phyloP scores from a whole-genome alignment of 257 asterid species.

The Gentiana dahurica region DNA sequence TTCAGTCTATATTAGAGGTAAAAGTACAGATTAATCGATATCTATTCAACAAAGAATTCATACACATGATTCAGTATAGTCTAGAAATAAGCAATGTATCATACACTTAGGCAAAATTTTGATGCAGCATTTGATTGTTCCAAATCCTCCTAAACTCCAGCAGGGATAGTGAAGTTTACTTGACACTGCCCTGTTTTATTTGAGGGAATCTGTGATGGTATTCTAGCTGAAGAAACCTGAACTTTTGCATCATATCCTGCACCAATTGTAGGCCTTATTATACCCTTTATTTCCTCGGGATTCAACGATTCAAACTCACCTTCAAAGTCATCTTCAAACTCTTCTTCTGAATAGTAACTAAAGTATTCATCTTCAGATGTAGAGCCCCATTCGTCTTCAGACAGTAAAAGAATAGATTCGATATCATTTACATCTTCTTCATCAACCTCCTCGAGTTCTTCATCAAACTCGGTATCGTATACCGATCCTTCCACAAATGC shows the following conservation, averaged over 20 bases:
- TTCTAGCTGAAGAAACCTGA: slow-evolving; percentile 14
- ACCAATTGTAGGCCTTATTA: slow-evolving; percentile 18
- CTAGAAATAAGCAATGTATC: too few species aligned
- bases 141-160: slow-evolving; percentile 34
- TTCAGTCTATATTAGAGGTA: too few species aligned
- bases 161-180: slow-evolving; percentile 42
- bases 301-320: slow-evolving; percentile 18
- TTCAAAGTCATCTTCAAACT: slow-evolving; percentile 17
- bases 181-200: slow-evolving; percentile 23
- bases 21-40: too few species aligned
- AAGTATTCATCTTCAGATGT: slow-evolving; percentile 32
- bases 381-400: slow-evolving; percentile 36
- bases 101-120: too few species aligned
- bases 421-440: slow-evolving; percentile 46
- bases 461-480: slow-evolving; percentile 15
- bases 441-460: slow-evolving; percentile 15
- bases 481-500: slow-evolving; percentile 43
- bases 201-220: slow-evolving; percentile 14
- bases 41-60: too few species aligned
- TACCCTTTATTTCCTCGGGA: slow-evolving; percentile 20
- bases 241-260: slow-evolving; percentile 23
- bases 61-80: too few species aligned
- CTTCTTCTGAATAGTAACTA: slow-evolving; percentile 44
- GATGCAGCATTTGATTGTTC: slow-evolving; percentile 8
- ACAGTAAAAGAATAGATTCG: slow-evolving; percentile 36